Conservation (phyloP, 2,329 filamentous ascomycete species). For the Epichloe coenophiala region DNA sequence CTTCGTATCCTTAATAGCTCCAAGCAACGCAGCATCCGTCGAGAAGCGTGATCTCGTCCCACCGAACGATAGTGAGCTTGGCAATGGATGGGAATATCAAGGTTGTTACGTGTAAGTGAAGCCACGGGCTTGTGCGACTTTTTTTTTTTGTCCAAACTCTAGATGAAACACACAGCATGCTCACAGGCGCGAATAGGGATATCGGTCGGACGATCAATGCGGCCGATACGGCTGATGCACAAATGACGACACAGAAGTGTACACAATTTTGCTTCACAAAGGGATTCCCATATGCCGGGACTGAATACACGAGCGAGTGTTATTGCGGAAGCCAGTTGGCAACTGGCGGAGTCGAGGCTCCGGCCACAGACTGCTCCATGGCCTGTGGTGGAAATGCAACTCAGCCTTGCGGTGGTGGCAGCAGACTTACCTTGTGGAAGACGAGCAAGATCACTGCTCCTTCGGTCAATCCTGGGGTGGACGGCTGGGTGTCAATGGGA, state of each 20-base stretch:
- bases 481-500: conserved; percentile 25
- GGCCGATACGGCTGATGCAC: conserved; percentile 16
- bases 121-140: background rate
- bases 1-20: conserved; percentile 11
- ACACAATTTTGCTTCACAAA: conserved; percentile 35
- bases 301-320: conserved; percentile 45
- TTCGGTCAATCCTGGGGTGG: conserved; percentile 25
- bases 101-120: conserved; percentile 27
- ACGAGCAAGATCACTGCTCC: conserved; percentile 21
- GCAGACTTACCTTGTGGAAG: conserved; percentile 28
- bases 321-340: conserved; percentile 30
- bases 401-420: conserved; percentile 28
- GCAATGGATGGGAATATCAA: conserved; percentile 26
- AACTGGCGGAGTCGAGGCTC: conserved; percentile 17
- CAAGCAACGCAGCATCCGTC: conserved; percentile 14
- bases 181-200: conserved; percentile 11
- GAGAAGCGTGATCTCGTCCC: conserved; percentile 14
- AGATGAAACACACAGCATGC: conserved; percentile 7
- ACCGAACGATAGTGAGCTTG: conserved; percentile 15
- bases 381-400: conserved; percentile 26
- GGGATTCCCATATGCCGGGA: conserved; percentile 40
- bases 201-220: conserved; percentile 26
- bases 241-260: conserved; percentile 44
- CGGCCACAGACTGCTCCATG: conserved; percentile 25
- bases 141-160: background rate